A percentile compares a stretch with the other conserved stretches of the same genome.
Evolutionary conservation across 1,139 yeast species (phyloP).

Genomic region (Cylindricascospora bacillispora): DNA sequence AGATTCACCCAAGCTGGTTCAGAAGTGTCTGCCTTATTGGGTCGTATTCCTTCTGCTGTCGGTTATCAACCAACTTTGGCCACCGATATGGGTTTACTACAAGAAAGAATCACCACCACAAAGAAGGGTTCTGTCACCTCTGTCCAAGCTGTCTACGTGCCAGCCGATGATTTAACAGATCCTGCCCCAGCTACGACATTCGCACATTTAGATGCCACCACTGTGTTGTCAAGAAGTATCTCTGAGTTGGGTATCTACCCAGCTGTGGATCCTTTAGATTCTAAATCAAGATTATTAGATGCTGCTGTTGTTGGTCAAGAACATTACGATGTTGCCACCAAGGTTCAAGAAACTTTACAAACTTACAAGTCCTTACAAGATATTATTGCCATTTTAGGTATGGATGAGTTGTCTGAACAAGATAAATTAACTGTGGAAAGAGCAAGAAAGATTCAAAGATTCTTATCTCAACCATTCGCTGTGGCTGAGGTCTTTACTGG

Average conservation of each 20-base stretch:
- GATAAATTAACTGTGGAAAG: conserved; percentile 99
- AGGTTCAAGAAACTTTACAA: conserved; percentile 96
- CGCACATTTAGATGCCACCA: conserved; percentile 99
- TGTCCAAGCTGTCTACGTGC: conserved; percentile 99
- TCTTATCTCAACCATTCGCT: conserved; percentile 99
- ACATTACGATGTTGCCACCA: conserved; percentile 90
- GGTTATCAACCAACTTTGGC: conserved; percentile 99
- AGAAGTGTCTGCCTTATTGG: conserved; percentile 98
- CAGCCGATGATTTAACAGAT: conserved; percentile 99
- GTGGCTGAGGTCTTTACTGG: conserved; percentile 99
- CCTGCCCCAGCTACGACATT: conserved; percentile 99
- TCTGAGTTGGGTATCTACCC: conserved; percentile 99
- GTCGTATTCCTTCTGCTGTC: conserved; percentile 99
- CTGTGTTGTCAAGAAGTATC: conserved; percentile 99
- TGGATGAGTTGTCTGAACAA: conserved; percentile 98
- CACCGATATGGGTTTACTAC: conserved; percentile 99
- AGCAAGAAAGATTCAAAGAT: conserved; percentile 99
- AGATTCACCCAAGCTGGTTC: conserved; percentile 99
- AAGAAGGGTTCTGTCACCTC: conserved; percentile 99
- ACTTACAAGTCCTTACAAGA: conserved; percentile 99
- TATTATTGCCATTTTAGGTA: conserved; percentile 99
- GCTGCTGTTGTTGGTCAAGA: conserved; percentile 96
- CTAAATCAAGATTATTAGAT: conserved; percentile 97
- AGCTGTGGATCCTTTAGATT: conserved; percentile 99
- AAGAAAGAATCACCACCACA: conserved; percentile 99